Percentiles rank a stretch among this genome's conserved stretches.
Conservation (phyloP, 1,284 basidiomycete genomes). For the Rhodotorula sp. region DNA sequence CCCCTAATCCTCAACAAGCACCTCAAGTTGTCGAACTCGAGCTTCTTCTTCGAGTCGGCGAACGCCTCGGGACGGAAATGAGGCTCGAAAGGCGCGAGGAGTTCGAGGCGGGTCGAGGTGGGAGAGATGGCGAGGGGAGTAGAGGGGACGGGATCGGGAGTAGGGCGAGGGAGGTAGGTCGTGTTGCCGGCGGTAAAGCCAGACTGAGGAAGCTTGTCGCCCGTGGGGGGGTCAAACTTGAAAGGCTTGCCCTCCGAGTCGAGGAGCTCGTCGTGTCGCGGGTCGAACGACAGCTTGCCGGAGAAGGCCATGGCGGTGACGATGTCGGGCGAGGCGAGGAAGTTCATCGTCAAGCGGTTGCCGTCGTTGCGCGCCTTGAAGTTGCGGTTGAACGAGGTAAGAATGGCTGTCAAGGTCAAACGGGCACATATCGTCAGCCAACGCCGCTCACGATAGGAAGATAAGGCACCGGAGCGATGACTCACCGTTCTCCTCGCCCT, state of each 20-base stretch:
- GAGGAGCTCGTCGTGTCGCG: conserved; percentile 74
- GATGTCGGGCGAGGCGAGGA: conserved; percentile 93
- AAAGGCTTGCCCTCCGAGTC: conserved; percentile 59
- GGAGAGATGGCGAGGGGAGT: conserved; percentile 75
- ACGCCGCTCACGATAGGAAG: neutral
- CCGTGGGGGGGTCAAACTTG: conserved; percentile 79
- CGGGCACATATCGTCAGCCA: neutral
- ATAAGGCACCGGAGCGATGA: conserved; percentile 7
- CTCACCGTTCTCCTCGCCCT: conserved; percentile 86
- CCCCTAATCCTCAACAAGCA: conserved; percentile 89
- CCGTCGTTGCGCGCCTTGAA: conserved; percentile 98
- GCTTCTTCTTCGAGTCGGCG: conserved; percentile 56
- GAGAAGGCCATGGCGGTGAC: conserved; percentile 93
- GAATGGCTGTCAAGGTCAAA: conserved; percentile 64
- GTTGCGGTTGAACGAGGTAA: conserved; percentile 97
- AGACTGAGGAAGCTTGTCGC: conserved; percentile 74
- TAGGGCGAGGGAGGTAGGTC: conserved; percentile 73
- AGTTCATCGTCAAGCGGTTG: conserved; percentile 94
- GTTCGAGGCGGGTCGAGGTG: conserved; percentile 80
- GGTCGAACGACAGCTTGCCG: conserved; percentile 92
- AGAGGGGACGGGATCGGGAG: conserved; percentile 64
- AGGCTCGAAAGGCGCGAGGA: conserved; percentile 79
- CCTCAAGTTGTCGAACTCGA: conserved; percentile 67
- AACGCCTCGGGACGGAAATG: conserved; percentile 60
- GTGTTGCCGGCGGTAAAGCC: conserved; percentile 76